Base-by-base conservation (phyloP, 805 yeast genomes). In the Metschnikowia kofuensis region DNA sequence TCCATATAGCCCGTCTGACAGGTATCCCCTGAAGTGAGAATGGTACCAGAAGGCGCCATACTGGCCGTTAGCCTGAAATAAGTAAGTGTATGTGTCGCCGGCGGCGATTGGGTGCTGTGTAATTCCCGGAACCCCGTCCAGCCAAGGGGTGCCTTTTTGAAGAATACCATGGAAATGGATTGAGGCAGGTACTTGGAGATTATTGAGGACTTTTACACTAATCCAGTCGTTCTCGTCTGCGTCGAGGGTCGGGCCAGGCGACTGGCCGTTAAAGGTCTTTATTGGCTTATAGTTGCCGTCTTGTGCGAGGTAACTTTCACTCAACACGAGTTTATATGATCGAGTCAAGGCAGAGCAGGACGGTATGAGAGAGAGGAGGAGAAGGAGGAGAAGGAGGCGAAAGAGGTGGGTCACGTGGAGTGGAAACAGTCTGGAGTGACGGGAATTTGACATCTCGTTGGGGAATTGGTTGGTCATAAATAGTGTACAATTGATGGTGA, bases 1-100 rank as follows among this genome's bases (percentile, higher is more conserved):
- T 7, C 83, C 84, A 15, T 68, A 64, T 4, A 80, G 56, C 1
- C 83, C 83, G 50, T 76, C 79, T 32, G 75, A 65, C 47, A 73
- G 67, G 52, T 79, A 80, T 2, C 76, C 74, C 9, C 69, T 59
- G 47, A 64, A 67, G 45, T 80, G 84, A 5, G 82, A 70, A 52
- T 80, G 85, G 59, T 79, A 80, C 84, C 84, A 80, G 45, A 64
- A 75, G 0, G 82, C 72, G 0, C 85, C 85, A 29, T 65, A 59
- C 47, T 76, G 79, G 41, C 64, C 63, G 14, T 41, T 50, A 3
- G 68, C 60, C 14, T 68, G 68, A 57, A 79, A 79, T 38, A 64
- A 57, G 53, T 80, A 77, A 0, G 67, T 62, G 59, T 70, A 78
- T 2, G 63, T 48, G 7, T 58, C 63, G 0, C 79, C 80, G 9